A percentile compares a stretch with the other conserved stretches of the same genome.
Evolutionary conservation across 2,329 filamentous ascomycete species (phyloP).

Genomic region (Chaetomiaceae sp.): DNA sequence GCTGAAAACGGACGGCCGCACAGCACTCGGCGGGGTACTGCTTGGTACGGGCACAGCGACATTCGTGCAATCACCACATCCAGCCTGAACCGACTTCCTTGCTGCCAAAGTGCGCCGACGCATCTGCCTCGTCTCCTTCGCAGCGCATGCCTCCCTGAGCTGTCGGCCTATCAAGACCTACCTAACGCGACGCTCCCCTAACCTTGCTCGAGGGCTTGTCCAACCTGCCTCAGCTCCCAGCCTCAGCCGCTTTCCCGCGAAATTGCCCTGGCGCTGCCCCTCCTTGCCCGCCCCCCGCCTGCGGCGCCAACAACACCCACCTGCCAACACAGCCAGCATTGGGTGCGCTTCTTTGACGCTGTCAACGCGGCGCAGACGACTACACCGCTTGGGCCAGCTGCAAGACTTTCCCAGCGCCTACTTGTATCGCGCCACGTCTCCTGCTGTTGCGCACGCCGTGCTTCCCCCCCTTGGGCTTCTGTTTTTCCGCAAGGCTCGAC

Average conservation of each 20-base stretch:
- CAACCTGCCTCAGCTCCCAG: background rate
- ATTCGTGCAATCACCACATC: too few species aligned
- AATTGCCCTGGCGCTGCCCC: slow-evolving; percentile 10
- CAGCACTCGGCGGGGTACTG: too few species aligned
- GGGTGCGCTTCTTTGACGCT: slow-evolving; percentile 2
- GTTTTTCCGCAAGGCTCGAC: slow-evolving; percentile 16
- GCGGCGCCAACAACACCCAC: background rate
- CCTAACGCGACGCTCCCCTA: too few species aligned
- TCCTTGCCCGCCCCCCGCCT: background rate
- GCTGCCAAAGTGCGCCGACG: too few species aligned
- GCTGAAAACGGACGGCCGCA: too few species aligned
- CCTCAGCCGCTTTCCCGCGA: slow-evolving; percentile 14
- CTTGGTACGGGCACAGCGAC: too few species aligned
- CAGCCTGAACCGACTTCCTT: too few species aligned
- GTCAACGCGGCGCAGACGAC: slow-evolving; percentile 6
- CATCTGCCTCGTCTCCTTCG: too few species aligned
- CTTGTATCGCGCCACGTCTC: slow-evolving; percentile 8
- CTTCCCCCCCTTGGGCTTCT: slow-evolving; percentile 6
- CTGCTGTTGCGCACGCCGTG: background rate
- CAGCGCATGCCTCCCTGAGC: slow-evolving; percentile 15
- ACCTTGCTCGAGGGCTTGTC: background rate
- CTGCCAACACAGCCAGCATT: background rate
- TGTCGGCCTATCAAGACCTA: too few species aligned
- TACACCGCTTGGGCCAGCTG: slow-evolving; percentile 4
- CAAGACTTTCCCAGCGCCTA: slow-evolving; percentile 4